Evolutionary conservation across 768 basidiomycete species (phyloP).

Genomic region (Trametes maxima): DNA sequence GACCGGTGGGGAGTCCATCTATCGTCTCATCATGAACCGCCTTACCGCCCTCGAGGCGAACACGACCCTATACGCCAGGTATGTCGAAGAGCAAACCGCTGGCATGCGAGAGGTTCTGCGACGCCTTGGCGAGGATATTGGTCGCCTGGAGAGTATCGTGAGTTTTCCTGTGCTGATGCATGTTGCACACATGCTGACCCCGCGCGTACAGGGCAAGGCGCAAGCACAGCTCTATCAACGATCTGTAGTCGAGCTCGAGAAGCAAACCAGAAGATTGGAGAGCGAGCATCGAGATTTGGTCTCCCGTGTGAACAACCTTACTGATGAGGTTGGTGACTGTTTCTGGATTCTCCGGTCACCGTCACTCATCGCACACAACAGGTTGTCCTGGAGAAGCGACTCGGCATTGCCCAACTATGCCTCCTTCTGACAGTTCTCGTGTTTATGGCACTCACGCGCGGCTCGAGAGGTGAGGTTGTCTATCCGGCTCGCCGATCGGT

Average conservation of each 20-base stretch:
- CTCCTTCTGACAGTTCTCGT: conserved; percentile 81
- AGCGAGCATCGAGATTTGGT: conserved; percentile 69
- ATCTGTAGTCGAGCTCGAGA: conserved; percentile 67
- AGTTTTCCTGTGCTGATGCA: conserved; percentile 33
- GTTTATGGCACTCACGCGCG: conserved; percentile 86
- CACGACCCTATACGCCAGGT: conserved; percentile 79
- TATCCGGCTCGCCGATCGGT: conserved; percentile 32
- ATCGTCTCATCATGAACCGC: conserved; percentile 94
- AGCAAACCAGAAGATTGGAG: conserved; percentile 65
- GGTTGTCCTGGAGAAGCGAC: conserved; percentile 86
- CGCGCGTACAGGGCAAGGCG: conserved; percentile 55
- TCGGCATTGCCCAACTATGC: conserved; percentile 86
- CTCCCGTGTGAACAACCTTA: conserved; percentile 70
- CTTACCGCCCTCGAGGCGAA: conserved; percentile 84
- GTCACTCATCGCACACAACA: conserved; percentile 32
- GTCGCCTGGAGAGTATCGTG: conserved; percentile 74
- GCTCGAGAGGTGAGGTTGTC: conserved; percentile 47
- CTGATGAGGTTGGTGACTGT: conserved; percentile 66
- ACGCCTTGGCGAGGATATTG: conserved; percentile 76
- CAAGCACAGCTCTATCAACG: conserved; percentile 70
- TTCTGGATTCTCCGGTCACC: neutral
- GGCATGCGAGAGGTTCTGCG: conserved; percentile 74
- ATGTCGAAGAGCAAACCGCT: conserved; percentile 87
- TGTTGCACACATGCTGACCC: neutral
- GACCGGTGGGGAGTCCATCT: conserved; percentile 84